phyloP scores from a whole-genome alignment of 441 rosid species.

The Capsella rubella region DNA sequence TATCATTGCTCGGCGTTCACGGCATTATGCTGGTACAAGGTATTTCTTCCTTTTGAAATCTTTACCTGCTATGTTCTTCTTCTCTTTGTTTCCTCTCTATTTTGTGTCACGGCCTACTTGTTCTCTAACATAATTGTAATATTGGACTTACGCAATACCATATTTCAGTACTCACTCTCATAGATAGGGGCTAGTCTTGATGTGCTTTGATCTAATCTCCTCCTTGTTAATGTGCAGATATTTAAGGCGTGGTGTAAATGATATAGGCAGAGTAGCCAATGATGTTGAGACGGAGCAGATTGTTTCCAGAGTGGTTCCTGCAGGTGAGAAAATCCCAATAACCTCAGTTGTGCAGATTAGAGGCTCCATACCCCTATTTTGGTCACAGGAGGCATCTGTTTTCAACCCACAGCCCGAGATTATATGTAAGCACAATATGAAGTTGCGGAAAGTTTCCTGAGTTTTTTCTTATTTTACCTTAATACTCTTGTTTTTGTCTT shows the following conservation, averaged over 20 bases:
- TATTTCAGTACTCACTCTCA: background rate
- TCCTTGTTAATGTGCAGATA: slow-evolving; percentile 51
- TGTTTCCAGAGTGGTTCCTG: slow-evolving; percentile 65
- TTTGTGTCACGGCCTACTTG: slow-evolving; percentile 3
- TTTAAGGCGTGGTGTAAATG: slow-evolving; percentile 76
- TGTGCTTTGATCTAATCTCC: slow-evolving; percentile 13
- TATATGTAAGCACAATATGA: slow-evolving; percentile 51
- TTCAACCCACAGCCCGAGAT: slow-evolving; percentile 77
- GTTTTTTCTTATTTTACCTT: slow-evolving; percentile 9
- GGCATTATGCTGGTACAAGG: slow-evolving; percentile 93
- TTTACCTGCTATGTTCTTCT: slow-evolving; percentile 8
- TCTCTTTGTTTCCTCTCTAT: background rate
- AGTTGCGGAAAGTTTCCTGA: slow-evolving; percentile 7
- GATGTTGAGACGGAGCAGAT: slow-evolving; percentile 91
- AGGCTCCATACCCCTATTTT: slow-evolving; percentile 81
- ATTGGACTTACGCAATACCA: background rate
- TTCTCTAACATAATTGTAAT: slow-evolving; percentile 7
- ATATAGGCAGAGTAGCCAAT: slow-evolving; percentile 81
- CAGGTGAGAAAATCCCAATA: slow-evolving; percentile 56
- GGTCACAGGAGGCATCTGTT: slow-evolving; percentile 80
- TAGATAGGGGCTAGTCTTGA: slow-evolving; percentile 7
- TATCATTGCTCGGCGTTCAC: slow-evolving; percentile 77
- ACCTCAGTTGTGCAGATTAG: slow-evolving; percentile 74
- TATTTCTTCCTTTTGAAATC: slow-evolving; percentile 31
- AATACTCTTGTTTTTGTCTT: slow-evolving; percentile 31